phyloP scores from a whole-genome alignment of 2,329 filamentous ascomycete genomes.

The Geosmithia putterillii region DNA sequence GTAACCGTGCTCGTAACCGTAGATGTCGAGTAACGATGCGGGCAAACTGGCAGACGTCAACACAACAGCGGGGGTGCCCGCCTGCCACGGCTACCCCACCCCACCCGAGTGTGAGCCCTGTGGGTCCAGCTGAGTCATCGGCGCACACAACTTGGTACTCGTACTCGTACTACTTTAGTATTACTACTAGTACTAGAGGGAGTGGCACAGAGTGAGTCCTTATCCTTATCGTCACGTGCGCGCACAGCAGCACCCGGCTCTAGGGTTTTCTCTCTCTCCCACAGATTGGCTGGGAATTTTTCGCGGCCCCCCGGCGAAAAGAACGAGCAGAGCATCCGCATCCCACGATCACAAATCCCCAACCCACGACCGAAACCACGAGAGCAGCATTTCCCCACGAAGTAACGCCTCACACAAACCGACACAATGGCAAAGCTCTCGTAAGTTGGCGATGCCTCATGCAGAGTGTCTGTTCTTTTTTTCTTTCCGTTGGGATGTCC shows the following conservation, averaged over 20 bases:
- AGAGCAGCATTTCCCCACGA: slow-evolving; percentile 22
- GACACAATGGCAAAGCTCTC: slow-evolving; percentile 52
- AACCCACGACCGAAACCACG: slow-evolving; percentile 8
- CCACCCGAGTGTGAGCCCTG: too few relatives aligned
- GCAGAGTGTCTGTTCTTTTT: neutral
- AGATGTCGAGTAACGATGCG: too few relatives aligned
- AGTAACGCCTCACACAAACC: slow-evolving; percentile 30
- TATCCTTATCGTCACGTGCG: slow-evolving; percentile 18
- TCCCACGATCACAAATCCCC: slow-evolving; percentile 19
- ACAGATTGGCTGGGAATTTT: slow-evolving; percentile 22
- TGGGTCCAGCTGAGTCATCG: too few relatives aligned
- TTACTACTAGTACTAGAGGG: too few relatives aligned
- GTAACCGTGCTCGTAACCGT: too few relatives aligned
- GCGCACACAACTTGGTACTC: too few relatives aligned
- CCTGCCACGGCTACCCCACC: too few relatives aligned
- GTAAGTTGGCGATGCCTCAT: slow-evolving; percentile 31
- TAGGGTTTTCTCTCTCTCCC: slow-evolving; percentile 21
- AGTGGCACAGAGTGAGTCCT: too few relatives aligned
- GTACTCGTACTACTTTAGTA: too few relatives aligned
- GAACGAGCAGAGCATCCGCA: too few relatives aligned
- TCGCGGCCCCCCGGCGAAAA: slow-evolving; percentile 18
- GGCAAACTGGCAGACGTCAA: too few relatives aligned
- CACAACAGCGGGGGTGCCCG: neutral
- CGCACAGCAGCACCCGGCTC: slow-evolving; percentile 12
- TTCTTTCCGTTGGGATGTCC: neutral